Conservation (phyloP, 208 protist genomes). For the Zelonia costaricensis region DNA sequence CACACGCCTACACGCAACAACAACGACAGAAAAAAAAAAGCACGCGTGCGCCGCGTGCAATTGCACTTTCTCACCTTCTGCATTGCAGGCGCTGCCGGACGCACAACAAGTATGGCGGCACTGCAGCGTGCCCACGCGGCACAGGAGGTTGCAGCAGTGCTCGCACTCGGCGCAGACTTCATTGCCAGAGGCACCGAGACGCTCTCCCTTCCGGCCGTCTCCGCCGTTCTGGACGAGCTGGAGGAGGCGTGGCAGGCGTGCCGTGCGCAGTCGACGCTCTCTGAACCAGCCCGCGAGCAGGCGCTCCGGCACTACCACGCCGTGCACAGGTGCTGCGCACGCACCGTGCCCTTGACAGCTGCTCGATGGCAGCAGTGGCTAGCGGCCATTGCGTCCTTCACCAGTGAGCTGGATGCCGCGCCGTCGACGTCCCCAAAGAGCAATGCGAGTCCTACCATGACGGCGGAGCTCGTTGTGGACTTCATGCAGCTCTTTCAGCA, state of each 20-base stretch:
- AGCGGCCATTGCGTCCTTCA: slow-evolving; percentile 9
- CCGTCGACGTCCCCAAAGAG: background rate
- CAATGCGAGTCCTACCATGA: too few relatives aligned
- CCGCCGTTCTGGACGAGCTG: slow-evolving; percentile 18
- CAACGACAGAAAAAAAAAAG: too few relatives aligned
- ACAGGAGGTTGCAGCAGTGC: slow-evolving; percentile 14
- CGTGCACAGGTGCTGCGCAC: slow-evolving; percentile 30
- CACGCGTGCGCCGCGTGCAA: too few relatives aligned
- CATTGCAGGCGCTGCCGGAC: background rate
- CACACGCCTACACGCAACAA: too few relatives aligned
- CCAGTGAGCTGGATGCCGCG: background rate
- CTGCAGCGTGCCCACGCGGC: slow-evolving; percentile 6
- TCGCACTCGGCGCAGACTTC: slow-evolving; percentile 18
- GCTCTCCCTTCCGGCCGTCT: slow-evolving; percentile 7
- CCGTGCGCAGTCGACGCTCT: background rate
- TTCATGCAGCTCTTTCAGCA: slow-evolving; percentile 21
- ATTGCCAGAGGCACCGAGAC: slow-evolving; percentile 20
- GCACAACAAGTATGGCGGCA: slow-evolving; percentile 12
- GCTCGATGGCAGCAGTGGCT: slow-evolving; percentile 41
- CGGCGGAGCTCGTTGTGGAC: slow-evolving; percentile 1
- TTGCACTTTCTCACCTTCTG: background rate
- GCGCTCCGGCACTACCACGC: slow-evolving; percentile 42
- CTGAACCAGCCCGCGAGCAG: background rate
- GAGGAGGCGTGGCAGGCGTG: slow-evolving; percentile 12
- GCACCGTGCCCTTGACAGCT: slow-evolving; percentile 29